A percentile compares a stretch with the other conserved stretches of the same genome.
Evolutionary conservation across 345 rosid genomes (phyloP).

Genomic region (Heritiera littoralis): DNA sequence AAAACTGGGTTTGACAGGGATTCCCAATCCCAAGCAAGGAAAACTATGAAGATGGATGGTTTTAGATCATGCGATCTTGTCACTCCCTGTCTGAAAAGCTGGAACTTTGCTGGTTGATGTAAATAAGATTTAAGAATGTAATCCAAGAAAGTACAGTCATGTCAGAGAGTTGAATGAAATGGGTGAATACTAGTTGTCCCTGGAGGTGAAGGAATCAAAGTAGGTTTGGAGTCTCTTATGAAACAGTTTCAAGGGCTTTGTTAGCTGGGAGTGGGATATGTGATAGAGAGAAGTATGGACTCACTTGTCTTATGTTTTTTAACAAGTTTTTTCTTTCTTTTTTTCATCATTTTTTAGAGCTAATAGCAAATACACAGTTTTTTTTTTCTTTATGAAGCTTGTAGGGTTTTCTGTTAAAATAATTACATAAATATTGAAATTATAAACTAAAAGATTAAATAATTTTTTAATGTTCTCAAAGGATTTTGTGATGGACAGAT

Average conservation of each 20-base stretch:
- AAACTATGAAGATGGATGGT: conserved; percentile 5
- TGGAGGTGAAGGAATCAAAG: conserved; percentile 17
- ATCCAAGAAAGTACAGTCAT: conserved; percentile 6
- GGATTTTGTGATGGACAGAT: neutral
- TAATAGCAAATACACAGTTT: too few relatives aligned
- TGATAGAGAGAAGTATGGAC: conserved; percentile 2
- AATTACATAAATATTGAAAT: neutral
- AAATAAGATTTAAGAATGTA: conserved; percentile 22
- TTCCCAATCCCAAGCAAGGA: neutral
- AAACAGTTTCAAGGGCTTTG: conserved; percentile 8
- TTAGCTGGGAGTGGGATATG: conserved; percentile 3
- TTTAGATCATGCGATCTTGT: neutral
- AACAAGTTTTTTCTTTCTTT: neutral
- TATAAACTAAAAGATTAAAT: too few relatives aligned
- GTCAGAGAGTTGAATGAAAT: conserved; percentile 19
- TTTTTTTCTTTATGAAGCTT: too few relatives aligned
- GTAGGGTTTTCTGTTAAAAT: too few relatives aligned
- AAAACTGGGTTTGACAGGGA: conserved; percentile 32
- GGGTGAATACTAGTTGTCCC: conserved; percentile 24
- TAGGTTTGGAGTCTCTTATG: neutral
- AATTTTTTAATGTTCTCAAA: neutral
- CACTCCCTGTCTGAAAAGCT: conserved; percentile 2
- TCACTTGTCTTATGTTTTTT: neutral
- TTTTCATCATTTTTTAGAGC: too few relatives aligned
- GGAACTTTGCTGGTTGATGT: conserved; percentile 20